Percentiles rank a stretch among this genome's conserved stretches.
Evolutionary conservation across 345 rosid species (phyloP).

Genomic region (Euphorbia peplus): DNA sequence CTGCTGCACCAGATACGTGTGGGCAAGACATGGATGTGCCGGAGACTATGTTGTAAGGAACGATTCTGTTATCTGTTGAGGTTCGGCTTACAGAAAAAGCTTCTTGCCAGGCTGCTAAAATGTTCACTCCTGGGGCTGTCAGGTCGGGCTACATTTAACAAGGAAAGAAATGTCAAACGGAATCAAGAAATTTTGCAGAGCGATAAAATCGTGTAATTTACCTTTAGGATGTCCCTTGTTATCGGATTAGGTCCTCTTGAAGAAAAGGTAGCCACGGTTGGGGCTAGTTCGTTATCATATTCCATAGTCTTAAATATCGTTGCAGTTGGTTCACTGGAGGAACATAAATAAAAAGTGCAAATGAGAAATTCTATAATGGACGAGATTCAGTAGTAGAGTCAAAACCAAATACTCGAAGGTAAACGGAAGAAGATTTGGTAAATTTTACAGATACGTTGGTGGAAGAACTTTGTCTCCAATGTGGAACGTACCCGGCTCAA

Average conservation of each 20-base stretch:
- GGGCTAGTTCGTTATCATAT: constrained; percentile 21
- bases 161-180: neutral
- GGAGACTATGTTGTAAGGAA: constrained; percentile 32
- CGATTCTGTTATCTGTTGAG: constrained; percentile 21
- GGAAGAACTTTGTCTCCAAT: too few relatives aligned
- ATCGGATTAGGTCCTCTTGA: constrained; percentile 40
- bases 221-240: constrained; percentile 36
- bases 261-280: constrained; percentile 28
- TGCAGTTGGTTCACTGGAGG: constrained; percentile 28
- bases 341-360: neutral
- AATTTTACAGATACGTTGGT: too few relatives aligned
- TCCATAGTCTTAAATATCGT: constrained; percentile 26
- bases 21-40: constrained; percentile 50
- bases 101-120: constrained; percentile 40
- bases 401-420: too few relatives aligned
- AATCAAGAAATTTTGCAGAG: too few relatives aligned
- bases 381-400: neutral
- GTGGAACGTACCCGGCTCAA: too few relatives aligned
- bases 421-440: too few relatives aligned
- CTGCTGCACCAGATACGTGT: constrained; percentile 31
- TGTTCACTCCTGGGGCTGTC: constrained; percentile 39
- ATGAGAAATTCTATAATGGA: neutral
- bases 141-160: constrained; percentile 36
- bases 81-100: constrained; percentile 8
- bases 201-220: neutral